Evolutionary conservation across 2,329 filamentous ascomycete species (phyloP), one percentile per base, ranked within the genome.

Genomic region (Ophiognomonia clavigignenti-juglandacearum): DNA sequence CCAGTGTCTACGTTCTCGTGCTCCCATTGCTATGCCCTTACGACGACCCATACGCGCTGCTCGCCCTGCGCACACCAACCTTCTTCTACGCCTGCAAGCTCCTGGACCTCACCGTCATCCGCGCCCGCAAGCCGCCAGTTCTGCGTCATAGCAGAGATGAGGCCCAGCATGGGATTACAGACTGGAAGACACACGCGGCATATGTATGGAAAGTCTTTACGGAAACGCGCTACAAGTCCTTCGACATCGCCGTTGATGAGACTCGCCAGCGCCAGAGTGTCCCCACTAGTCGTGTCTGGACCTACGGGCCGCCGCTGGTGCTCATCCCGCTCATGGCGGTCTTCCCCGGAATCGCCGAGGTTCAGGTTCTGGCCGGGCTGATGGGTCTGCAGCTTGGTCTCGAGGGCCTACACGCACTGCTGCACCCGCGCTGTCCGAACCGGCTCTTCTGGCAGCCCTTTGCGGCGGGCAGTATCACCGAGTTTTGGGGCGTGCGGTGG

Each of bases 11-110:
- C 24, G 18, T 37, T 19, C 35, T 47, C 14, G 24, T 26, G 4
- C 32, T 47, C n/a, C 45, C 45, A 4, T n/a, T 38, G 7, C 14
- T 34, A 4, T 42, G 14, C 6, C 45, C 45, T 19, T 4, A 6
- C 11, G n/a, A 20, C 14, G 16, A 39, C 32, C 31, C 16, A 13
- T 23, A 47, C 32, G n/a, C 22, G 10, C 14, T 18, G n/a, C n/a
- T n/a, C n/a, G n/a, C n/a, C 9, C n/a, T 47, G 19, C 45, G 45
- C 10, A 31, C 39, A 23, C 32, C 45, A n/a, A 19, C 39, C 20
- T 47, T 47, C 45, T 47, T 47, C 45, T 43, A 34, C 24, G 29
- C 38, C 39, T 24, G 31, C 45, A 47, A 38, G 39, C 14, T 42
- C 7, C 39, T 47, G 18, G 45, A 47, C 34, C 45, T 47, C 39